Evolutionary conservation across 257 asterid species (phyloP), one percentile per base, ranked within the genome.

Genomic region (Nicotiana sylvestris): DNA sequence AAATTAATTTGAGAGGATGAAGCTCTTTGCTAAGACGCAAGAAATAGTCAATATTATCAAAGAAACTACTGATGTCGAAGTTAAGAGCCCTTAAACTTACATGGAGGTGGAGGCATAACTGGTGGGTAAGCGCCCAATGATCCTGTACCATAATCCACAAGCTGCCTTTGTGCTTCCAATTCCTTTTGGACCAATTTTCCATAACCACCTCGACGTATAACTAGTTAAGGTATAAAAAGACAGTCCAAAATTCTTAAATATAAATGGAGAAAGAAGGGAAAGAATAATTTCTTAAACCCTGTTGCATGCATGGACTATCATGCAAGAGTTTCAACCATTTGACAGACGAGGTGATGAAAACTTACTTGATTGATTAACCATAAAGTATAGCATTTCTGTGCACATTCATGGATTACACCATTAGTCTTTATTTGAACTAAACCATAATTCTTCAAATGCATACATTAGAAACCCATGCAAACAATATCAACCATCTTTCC

Each of bases 141-240:
- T 74, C 96, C 97, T 55, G 92, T 77, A 82, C 95, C 95, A 85
- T 95, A 95, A 85, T 93, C 99, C 85, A 95, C 99, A 10, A 95
- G 91, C 87, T 93, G 93, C 83, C 99, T 88, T 81, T 94, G 98
- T n/a, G n/a, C n/a, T n/a, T n/a, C n/a, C n/a, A n/a, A n/a, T n/a
- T n/a, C n/a, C n/a, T n/a, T n/a, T n/a, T 72, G 99, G 62, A 95
- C 98, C 85, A 93, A 85, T 88, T 95, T 95, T 78, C 99, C 99
- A 79, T 95, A 95, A 82, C 98, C 99, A 85, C 99, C 99, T 91
- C 98, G 93, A 83, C 93, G 99, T 95, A 82, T 51, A 37, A 84
- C 85, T 81, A 81, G 85, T 93, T 89, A 89, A 94, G 91, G 90
- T 88, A 90, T 21, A 4, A 39, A 69, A 69, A 16, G 56, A 69